Evolutionary conservation across 2,329 filamentous ascomycete species (phyloP).

Genomic region (Canariomyces notabilis): DNA sequence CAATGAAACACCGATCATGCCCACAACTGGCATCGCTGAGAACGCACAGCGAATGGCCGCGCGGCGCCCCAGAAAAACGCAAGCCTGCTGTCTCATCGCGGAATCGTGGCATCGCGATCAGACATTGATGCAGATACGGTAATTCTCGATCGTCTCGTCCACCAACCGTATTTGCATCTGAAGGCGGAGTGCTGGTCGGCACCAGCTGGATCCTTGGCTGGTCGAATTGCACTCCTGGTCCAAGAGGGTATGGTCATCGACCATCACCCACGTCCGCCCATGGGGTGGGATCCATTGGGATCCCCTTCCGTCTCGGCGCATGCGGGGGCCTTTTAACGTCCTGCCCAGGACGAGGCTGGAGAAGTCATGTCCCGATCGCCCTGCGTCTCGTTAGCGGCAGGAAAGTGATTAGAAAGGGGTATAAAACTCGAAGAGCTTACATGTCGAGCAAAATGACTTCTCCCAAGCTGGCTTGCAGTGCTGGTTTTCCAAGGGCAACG

Average conservation of each 20-base stretch:
- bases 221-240: background rate
- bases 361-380: background rate
- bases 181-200: background rate
- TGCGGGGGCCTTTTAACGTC: constrained; percentile 24
- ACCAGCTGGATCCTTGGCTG: background rate
- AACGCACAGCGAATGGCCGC: background rate
- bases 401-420: background rate
- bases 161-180: background rate
- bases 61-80: background rate
- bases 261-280: background rate
- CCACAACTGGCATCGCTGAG: background rate
- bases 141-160: background rate
- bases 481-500: background rate
- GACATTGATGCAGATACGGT: background rate
- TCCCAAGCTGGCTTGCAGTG: background rate
- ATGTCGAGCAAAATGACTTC: background rate
- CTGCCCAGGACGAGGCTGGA: constrained; percentile 21
- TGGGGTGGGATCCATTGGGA: background rate
- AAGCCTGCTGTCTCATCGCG: background rate
- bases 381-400: background rate
- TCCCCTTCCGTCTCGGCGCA: constrained; percentile 3
- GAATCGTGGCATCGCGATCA: background rate
- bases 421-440: background rate
- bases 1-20: background rate
- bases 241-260: background rate